Conservation (phyloP, 2,329 filamentous ascomycete genomes). For the Neobulgaria alba region DNA sequence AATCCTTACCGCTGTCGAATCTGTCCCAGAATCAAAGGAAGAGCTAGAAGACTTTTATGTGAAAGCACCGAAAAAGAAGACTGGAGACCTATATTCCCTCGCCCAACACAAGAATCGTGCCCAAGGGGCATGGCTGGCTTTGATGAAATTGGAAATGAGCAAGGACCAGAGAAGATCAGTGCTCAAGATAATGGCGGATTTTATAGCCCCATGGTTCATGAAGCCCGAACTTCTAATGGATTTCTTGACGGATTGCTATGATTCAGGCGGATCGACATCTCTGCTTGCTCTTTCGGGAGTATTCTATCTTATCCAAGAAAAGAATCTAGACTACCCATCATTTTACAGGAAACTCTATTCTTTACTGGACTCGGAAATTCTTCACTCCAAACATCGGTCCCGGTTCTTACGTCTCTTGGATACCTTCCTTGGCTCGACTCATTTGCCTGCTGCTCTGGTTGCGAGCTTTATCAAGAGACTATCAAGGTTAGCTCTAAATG, state of each 20-base stretch:
- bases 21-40: slow-evolving; percentile 57
- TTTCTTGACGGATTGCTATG: slow-evolving; percentile 91
- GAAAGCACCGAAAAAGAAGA: slow-evolving; percentile 54
- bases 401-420: slow-evolving; percentile 89
- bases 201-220: slow-evolving; percentile 81
- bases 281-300: slow-evolving; percentile 84
- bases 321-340: slow-evolving; percentile 90
- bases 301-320: slow-evolving; percentile 87
- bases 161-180: slow-evolving; percentile 72
- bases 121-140: slow-evolving; percentile 77
- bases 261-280: slow-evolving; percentile 77
- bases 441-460: slow-evolving; percentile 82
- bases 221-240: slow-evolving; percentile 88
- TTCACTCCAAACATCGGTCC: slow-evolving; percentile 91
- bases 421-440: slow-evolving; percentile 81
- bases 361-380: slow-evolving; percentile 71
- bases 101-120: slow-evolving; percentile 68
- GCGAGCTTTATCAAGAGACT: slow-evolving; percentile 97
- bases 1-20: slow-evolving; percentile 58
- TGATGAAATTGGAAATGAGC: slow-evolving; percentile 59
- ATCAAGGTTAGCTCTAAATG: slow-evolving; percentile 73
- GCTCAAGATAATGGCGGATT: slow-evolving; percentile 64
- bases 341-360: slow-evolving; percentile 95
- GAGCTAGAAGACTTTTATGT: slow-evolving; percentile 64
- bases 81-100: slow-evolving; percentile 56